Base-by-base conservation (phyloP, 2,329 filamentous ascomycete species). In the Thermothelomyces thermophilus region DNA sequence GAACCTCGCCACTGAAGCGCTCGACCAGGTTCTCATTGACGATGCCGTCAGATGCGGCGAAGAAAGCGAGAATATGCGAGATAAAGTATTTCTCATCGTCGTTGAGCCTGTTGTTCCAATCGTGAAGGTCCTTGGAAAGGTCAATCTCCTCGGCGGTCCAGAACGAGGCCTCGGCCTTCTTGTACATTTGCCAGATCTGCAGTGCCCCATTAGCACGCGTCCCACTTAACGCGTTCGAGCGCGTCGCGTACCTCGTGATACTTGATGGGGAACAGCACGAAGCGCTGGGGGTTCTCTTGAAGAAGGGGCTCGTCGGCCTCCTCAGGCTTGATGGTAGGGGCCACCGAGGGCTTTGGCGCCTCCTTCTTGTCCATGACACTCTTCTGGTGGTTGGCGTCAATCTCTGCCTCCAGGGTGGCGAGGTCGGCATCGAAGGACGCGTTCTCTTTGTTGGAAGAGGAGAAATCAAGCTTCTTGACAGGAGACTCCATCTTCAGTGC, bases 101-200 rank as follows among this genome's bases (percentile, higher is more conserved):
- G 67, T 87, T 98, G 62, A 98, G 76, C 62, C 86, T 86, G 79
- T 96, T 95, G 80, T 95, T 94, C 93, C 93, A 98, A 76, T 98
- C 93, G 76, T 96, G 88, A 52, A 97, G 79, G 70, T 98, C 93
- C 76, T 98, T 98, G 64, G 91, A 97, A 45, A 98, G 82, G 72
- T 98, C 93, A 63, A 98, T 97, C 77, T 98, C 93, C 72, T 98
- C 93, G 46, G 93, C 93, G 36, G 93, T 98, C 93, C 93, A 98
- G 84, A 98, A 98, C 37, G 93, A 97, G 46, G 93, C 93, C 72
- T 98, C 91, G 60, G 90, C 90, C 77, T 97, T 97, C 83, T 98
- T 98, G 83, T 98, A 98, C 91, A 97, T 97, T 73, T 97, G 91
- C 93, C 93, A 98, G 71, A 96, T 94, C 90, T 96, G 47, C 58